Conservation (phyloP, 257 asterid genomes). For the Galeopsis tetrahit region DNA sequence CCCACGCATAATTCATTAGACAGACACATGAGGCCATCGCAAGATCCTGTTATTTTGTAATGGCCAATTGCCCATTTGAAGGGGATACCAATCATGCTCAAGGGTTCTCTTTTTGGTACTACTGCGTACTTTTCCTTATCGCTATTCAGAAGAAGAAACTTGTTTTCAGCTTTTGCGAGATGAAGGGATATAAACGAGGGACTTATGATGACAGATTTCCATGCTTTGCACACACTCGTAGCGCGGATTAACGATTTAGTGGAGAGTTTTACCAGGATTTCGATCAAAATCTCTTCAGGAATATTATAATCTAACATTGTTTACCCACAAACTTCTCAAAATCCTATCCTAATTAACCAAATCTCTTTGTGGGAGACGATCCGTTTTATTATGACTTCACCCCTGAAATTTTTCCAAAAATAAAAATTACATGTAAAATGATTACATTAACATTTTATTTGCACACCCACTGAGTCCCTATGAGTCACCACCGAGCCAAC, state of each 20-base stretch:
- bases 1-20: no score
- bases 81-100: slow-evolving; percentile 38
- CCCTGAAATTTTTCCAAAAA: no score
- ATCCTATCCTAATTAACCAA: no score
- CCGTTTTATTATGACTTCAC: no score
- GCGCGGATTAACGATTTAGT: slow-evolving; percentile 44
- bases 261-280: slow-evolving; percentile 54
- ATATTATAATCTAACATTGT: slow-evolving; percentile 53
- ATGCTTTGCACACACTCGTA: slow-evolving; percentile 60
- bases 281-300: slow-evolving; percentile 47
- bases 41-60: slow-evolving; percentile 55
- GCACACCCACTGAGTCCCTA: no score
- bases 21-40: slow-evolving; percentile 63
- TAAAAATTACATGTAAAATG: no score
- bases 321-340: no score
- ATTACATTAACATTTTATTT: no score
- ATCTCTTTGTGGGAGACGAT: no score
- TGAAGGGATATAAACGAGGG: slow-evolving; percentile 48
- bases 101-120: slow-evolving; percentile 13
- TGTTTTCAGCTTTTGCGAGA: slow-evolving; percentile 30
- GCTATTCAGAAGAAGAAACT: slow-evolving; percentile 39
- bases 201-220: slow-evolving; percentile 50
- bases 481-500: no score
- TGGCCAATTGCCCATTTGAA: slow-evolving; percentile 44
- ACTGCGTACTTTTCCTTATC: slow-evolving; percentile 42